These are phyloP conservation scores for Hyphodiscus hymeniophilus DNA, from an alignment of 495 filamentous ascomycete genomes.

Conservation along the genomic window DNA sequence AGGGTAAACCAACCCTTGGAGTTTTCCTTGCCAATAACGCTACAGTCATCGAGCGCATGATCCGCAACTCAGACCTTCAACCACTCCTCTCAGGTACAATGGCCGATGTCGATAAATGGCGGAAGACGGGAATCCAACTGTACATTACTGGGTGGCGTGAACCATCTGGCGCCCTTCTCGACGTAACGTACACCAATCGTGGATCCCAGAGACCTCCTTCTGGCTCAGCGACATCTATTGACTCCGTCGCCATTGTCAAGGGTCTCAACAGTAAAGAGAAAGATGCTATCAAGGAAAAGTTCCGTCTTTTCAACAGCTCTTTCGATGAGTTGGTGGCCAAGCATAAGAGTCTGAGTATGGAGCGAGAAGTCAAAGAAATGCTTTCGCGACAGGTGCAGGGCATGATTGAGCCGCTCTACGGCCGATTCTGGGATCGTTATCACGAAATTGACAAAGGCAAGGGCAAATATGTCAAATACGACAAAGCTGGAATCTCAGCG, in stretches of 20 bases:
- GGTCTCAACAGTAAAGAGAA: slow-evolving; percentile 79
- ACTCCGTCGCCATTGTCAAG: slow-evolving; percentile 77
- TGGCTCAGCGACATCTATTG: slow-evolving; percentile 50
- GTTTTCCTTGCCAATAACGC: slow-evolving; percentile 91
- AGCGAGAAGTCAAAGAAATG: slow-evolving; percentile 74
- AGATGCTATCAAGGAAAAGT: slow-evolving; percentile 94
- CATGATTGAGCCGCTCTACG: slow-evolving; percentile 90
- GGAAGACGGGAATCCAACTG: slow-evolving; percentile 71
- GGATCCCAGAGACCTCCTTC: slow-evolving; percentile 53
- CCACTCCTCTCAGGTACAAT: slow-evolving; percentile 59
- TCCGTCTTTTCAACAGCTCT: slow-evolving; percentile 73
- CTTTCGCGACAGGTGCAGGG: slow-evolving; percentile 76
- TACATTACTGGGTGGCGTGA: slow-evolving; percentile 91
- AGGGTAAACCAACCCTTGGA: slow-evolving; percentile 69
- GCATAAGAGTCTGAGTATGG: slow-evolving; percentile 76
- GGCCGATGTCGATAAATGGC: slow-evolving; percentile 66
- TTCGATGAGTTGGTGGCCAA: slow-evolving; percentile 81
- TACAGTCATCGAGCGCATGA: slow-evolving; percentile 75
- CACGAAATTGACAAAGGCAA: slow-evolving; percentile 95
- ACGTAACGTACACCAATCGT: slow-evolving; percentile 85
- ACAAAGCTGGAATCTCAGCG: slow-evolving; percentile 59
- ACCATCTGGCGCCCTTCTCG: slow-evolving; percentile 73
- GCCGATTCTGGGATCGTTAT: slow-evolving; percentile 93
- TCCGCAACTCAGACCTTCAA: slow-evolving; percentile 70
- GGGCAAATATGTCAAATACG: slow-evolving; percentile 96